These are phyloP conservation scores for Clonostachys sp. DNA, from an alignment of 2,329 filamentous ascomycete genomes.

Conservation along the genomic window DNA sequence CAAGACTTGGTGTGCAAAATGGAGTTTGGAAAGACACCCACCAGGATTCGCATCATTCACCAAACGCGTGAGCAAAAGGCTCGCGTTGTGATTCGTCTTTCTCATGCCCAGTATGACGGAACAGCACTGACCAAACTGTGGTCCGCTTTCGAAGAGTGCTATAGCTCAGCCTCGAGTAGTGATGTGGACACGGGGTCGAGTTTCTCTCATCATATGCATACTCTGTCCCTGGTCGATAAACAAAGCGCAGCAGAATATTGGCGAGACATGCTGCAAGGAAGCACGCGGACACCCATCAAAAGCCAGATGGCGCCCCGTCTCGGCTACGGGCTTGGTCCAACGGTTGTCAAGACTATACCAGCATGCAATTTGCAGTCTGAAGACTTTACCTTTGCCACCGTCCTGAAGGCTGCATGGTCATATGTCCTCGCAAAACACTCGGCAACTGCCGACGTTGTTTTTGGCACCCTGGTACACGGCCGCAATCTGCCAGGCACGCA, in stretches of 20 bases:
- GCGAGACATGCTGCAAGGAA: background rate
- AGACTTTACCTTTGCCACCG: constrained; percentile 22
- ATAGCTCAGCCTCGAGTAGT: constrained; percentile 34
- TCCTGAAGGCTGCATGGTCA: constrained; percentile 39
- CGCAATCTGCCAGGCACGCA: constrained; percentile 29
- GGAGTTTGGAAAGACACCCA: no score
- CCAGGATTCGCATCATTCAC: no score
- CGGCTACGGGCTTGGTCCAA: no score
- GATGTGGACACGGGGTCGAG: constrained; percentile 7
- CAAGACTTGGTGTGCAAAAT: no score
- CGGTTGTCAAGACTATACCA: background rate
- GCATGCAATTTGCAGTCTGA: constrained; percentile 5
- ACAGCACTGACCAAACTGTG: no score
- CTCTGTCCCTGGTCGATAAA: background rate
- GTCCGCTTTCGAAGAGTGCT: constrained; percentile 8
- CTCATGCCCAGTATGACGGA: constrained; percentile 16
- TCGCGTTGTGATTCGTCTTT: constrained; percentile 5
- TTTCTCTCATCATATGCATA: constrained; percentile 16
- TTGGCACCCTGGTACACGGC: constrained; percentile 31
- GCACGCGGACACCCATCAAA: background rate
- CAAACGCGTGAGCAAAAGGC: background rate
- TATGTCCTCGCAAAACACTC: constrained; percentile 27
- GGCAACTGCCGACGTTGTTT: constrained; percentile 28
- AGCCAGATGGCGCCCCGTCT: no score
- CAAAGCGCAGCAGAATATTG: background rate